phyloP scores from a whole-genome alignment of 805 yeast species.

The Candida taoyuanica region DNA sequence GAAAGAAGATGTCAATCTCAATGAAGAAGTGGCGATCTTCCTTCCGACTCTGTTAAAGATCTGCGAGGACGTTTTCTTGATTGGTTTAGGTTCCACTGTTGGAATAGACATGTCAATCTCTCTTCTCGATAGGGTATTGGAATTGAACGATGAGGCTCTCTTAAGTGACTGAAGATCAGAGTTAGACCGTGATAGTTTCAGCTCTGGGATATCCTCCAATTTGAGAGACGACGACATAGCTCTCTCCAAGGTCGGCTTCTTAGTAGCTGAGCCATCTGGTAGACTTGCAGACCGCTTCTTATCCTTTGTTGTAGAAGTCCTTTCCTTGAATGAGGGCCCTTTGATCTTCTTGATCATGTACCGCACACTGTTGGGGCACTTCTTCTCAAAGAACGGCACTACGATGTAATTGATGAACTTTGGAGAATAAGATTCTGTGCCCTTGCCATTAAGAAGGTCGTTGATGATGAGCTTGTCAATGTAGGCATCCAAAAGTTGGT shows the following conservation, averaged over 20 bases:
- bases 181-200: constrained; percentile 18
- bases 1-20: constrained; percentile 13
- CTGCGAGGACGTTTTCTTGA: constrained; percentile 17
- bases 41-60: constrained; percentile 28
- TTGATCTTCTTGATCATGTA: constrained; percentile 44
- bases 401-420: constrained; percentile 50
- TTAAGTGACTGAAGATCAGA: constrained; percentile 23
- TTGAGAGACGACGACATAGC: constrained; percentile 17
- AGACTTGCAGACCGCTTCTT: constrained; percentile 5
- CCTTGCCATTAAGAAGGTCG: constrained; percentile 37
- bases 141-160: constrained; percentile 24
- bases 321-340: constrained; percentile 27
- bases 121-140: constrained; percentile 23
- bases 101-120: constrained; percentile 27
- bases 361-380: constrained; percentile 42
- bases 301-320: constrained; percentile 1
- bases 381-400: constrained; percentile 48
- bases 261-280: constrained; percentile 2
- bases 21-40: constrained; percentile 11
- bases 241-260: constrained; percentile 14
- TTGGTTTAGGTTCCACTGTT: constrained; percentile 7
- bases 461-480: constrained; percentile 51
- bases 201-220: constrained; percentile 22
- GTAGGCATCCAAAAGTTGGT: constrained; percentile 37
- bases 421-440: constrained; percentile 8